A percentile compares a stretch with the other conserved stretches of the same genome.
phyloP scores from a whole-genome alignment of 192 early-diverging fungal genomes.

The Coemansia sp. region DNA sequence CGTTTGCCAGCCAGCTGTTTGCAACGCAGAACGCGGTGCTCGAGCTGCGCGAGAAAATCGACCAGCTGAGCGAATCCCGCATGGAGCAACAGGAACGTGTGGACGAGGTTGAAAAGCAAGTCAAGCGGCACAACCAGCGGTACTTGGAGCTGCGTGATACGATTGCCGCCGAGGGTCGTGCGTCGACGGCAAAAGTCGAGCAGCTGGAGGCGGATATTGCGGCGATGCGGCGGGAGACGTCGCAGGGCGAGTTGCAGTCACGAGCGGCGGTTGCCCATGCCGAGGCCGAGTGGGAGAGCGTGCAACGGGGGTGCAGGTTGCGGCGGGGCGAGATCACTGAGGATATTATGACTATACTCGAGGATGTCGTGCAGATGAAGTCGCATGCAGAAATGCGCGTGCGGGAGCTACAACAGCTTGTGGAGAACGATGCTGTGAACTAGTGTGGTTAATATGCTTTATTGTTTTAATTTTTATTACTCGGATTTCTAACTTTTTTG shows the following conservation, averaged over 20 bases:
- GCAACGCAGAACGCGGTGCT: slow-evolving; percentile 43
- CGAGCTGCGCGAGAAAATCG: slow-evolving; percentile 41
- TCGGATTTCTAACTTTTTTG: neutral
- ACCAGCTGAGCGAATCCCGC: slow-evolving; percentile 46
- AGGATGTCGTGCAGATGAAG: slow-evolving; percentile 46
- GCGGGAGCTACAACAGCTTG: slow-evolving; percentile 43
- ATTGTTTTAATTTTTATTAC: neutral
- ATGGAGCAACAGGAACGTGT: slow-evolving; percentile 50
- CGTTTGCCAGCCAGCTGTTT: slow-evolving; percentile 46
- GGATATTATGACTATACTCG: slow-evolving; percentile 42
- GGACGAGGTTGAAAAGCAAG: slow-evolving; percentile 51
- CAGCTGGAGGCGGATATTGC: slow-evolving; percentile 50
- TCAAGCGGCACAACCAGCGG: slow-evolving; percentile 42
- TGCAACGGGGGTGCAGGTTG: slow-evolving; percentile 48
- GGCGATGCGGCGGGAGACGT: slow-evolving; percentile 45
- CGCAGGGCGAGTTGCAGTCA: slow-evolving; percentile 49
- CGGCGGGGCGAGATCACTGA: slow-evolving; percentile 48
- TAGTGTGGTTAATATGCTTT: neutral
- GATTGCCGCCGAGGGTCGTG: slow-evolving; percentile 39
- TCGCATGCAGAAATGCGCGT: slow-evolving; percentile 33
- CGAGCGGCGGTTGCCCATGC: slow-evolving; percentile 44
- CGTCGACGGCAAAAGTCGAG: slow-evolving; percentile 47
- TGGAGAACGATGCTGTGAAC: slow-evolving; percentile 16
- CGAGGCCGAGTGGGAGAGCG: slow-evolving; percentile 52
- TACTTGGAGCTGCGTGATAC: slow-evolving; percentile 46